Percentiles rank a stretch among this genome's conserved stretches.
Evolutionary conservation across 495 filamentous ascomycete genomes (phyloP).

Genomic region (Darksidea phi): DNA sequence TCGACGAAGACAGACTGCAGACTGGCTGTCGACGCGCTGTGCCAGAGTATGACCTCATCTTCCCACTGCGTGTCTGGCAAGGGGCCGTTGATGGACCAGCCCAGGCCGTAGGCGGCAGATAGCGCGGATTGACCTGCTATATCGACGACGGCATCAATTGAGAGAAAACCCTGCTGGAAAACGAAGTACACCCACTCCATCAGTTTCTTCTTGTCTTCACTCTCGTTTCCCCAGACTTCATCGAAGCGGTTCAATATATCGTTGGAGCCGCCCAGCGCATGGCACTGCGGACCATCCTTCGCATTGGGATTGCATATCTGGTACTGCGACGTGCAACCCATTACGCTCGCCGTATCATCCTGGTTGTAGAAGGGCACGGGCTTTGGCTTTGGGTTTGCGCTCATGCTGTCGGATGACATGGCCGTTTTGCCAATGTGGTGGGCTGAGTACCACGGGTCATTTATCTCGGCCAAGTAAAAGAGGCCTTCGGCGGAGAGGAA

Average conservation of each 20-base stretch:
- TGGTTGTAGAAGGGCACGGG: not conserved
- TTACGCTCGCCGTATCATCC: not conserved
- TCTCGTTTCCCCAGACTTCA: no score
- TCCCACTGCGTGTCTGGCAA: not conserved
- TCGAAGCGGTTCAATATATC: not conserved
- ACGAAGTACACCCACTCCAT: not conserved
- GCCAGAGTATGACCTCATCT: not conserved
- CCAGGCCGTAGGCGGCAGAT: not conserved
- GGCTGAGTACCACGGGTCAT: conserved; percentile 5
- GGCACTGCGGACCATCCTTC: not conserved
- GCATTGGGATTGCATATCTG: conserved; percentile 4
- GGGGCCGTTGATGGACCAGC: not conserved
- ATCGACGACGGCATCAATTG: not conserved
- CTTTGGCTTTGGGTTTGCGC: not conserved
- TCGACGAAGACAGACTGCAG: not conserved
- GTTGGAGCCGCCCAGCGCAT: not conserved
- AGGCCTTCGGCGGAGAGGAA: not conserved
- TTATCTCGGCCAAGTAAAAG: not conserved
- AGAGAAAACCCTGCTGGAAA: not conserved
- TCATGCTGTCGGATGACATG: not conserved
- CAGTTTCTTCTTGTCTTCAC: no score
- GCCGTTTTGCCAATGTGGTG: no score
- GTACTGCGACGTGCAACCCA: not conserved
- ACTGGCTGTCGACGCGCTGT: not conserved
- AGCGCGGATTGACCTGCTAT: not conserved